Conservation (phyloP, 352 stramenopile species). For the Globisporangium sylvaticum region DNA sequence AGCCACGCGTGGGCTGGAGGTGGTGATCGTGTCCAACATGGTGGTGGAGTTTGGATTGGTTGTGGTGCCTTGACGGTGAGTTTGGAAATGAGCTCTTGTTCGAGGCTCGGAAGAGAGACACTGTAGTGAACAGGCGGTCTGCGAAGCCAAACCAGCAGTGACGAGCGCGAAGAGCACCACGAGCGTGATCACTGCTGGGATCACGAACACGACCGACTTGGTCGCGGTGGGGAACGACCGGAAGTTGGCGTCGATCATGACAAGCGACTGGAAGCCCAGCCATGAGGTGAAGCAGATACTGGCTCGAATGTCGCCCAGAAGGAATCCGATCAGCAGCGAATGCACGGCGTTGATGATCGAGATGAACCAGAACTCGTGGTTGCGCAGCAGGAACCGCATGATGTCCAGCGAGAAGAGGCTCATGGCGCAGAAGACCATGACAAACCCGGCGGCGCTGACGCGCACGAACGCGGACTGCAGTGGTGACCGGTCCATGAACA, state of each 20-base stretch:
- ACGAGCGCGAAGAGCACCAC: neutral
- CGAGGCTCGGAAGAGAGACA: too few relatives aligned
- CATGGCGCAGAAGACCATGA: neutral
- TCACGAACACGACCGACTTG: neutral
- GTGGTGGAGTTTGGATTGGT: too few relatives aligned
- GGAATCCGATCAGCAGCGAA: neutral
- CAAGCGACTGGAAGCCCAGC: neutral
- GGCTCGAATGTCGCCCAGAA: neutral
- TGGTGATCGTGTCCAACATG: too few relatives aligned
- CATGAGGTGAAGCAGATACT: neutral
- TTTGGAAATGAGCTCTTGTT: too few relatives aligned
- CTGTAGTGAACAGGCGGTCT: too few relatives aligned
- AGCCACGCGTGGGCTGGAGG: too few relatives aligned
- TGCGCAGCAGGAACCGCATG: neutral
- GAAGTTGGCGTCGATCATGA: neutral
- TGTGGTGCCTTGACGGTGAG: too few relatives aligned
- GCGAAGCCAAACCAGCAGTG: too few relatives aligned
- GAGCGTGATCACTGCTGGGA: neutral
- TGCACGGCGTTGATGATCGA: neutral
- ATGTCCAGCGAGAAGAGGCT: neutral
- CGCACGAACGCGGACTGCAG: neutral
- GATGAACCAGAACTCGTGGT: conserved; percentile 2
- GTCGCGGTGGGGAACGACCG: neutral
- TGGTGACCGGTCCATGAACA: neutral
- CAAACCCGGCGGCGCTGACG: neutral